phyloP scores from a whole-genome alignment of 2,329 filamentous ascomycete genomes.

The Monilinia fructigena region DNA sequence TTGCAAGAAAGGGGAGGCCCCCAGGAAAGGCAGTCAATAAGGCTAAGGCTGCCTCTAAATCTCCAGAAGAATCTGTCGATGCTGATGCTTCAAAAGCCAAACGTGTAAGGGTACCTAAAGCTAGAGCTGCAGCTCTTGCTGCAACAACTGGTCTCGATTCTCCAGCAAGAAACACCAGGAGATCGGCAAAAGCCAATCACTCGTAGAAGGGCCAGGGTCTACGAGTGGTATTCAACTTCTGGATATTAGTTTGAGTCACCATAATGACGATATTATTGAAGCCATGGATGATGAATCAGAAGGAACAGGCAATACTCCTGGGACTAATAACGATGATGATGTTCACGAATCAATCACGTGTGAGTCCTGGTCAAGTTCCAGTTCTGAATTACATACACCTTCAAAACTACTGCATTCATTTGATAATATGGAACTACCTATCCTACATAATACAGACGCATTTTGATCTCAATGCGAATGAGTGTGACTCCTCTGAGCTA shows the following conservation, averaged over 20 bases:
- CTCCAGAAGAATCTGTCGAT: conserved; percentile 26
- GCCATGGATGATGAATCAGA: not conserved
- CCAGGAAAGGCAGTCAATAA: not conserved
- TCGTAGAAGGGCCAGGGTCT: conserved; percentile 38
- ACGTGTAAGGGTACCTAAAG: conserved; percentile 19
- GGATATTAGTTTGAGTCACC: conserved; percentile 28
- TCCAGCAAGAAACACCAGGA: conserved; percentile 25
- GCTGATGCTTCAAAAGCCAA: conserved; percentile 28
- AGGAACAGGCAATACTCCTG: not conserved
- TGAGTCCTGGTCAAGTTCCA: not conserved
- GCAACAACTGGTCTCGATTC: conserved; percentile 17
- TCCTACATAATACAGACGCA: not conserved
- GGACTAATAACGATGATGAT: conserved; percentile 16
- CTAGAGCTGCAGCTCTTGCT: conserved; percentile 23
- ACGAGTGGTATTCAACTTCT: conserved; percentile 40
- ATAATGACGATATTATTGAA: not conserved
- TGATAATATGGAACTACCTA: conserved; percentile 9
- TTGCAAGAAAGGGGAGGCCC: not conserved
- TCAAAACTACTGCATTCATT: conserved; percentile 11
- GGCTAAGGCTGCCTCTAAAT: conserved; percentile 11
- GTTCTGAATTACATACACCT: conserved; percentile 23
- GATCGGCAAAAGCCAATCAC: conserved; percentile 39
- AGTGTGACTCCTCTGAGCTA: conserved; percentile 21
- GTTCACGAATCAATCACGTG: conserved; percentile 4
- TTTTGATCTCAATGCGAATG: not conserved